Evolutionary conservation across 495 filamentous ascomycete genomes (phyloP), one percentile per base, ranked within the genome.

Genomic region (Halenospora varia): DNA sequence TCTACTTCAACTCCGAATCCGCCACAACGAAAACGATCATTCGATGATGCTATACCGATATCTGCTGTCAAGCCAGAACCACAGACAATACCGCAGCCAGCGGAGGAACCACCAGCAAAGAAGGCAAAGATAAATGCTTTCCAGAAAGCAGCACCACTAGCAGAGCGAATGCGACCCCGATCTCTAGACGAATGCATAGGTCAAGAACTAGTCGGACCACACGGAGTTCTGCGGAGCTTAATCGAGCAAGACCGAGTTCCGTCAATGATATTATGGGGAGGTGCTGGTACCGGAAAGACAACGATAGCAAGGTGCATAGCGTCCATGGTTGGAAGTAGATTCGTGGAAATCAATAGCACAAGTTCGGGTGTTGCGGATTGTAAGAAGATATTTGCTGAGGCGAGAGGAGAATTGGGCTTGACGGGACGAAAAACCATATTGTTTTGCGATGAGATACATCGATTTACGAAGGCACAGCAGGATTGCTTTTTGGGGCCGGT

Each of bases 371-470:
- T 98, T n/a, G 90, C 81, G 15, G 93, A 97, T 66, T 91, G 73
- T 78, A 98, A 97, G 75, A 96, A 95, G 79, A 81, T 96, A 35
- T 97, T 97, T 61, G 71, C 71, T 50, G 92, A 97, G 63, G 90
- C 94, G 2, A 84, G 82, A 60, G 90, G 83, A 65, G 94, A 98
- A 70, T 72, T 95, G 46, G 71, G 76, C 3, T 71, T 98, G 26
- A 95, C 89, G 0, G 92, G 92, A 10, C 78, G 91, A 26, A 92
- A 90, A 71, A 97, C 94, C 3, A 96, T 98, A 62, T 84, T 98
- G 60, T 98, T 97, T 71, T 97, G 93, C 74, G 93, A 97, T 70
- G 93, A 97, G 71, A 96, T 97, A 53, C 93, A 97, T 69, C 82
- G 93, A 3, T 97, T 97, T 75, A 88, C 82, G 48, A 97, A 96